Conservation (phyloP, 2,329 filamentous ascomycete genomes). For the Colletotrichum higginsianum region DNA sequence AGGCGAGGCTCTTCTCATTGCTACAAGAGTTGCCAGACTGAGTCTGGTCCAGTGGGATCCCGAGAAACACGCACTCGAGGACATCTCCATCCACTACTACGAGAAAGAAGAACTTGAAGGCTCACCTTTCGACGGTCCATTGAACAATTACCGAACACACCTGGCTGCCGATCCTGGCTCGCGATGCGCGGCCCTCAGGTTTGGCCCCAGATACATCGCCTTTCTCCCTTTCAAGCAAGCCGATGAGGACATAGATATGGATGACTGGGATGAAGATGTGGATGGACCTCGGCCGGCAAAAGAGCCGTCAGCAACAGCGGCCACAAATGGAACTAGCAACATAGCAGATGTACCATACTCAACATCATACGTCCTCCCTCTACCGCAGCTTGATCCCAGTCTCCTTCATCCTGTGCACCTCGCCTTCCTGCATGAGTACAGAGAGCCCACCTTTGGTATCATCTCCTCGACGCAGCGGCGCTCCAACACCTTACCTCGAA, state of each 20-base stretch:
- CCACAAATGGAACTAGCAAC: conserved; percentile 54
- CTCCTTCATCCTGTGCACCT: conserved; percentile 92
- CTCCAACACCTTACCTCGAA: conserved; percentile 85
- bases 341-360: conserved; percentile 79
- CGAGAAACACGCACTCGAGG: conserved; percentile 82
- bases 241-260: conserved; percentile 91
- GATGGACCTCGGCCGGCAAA: conserved; percentile 76
- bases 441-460: conserved; percentile 97
- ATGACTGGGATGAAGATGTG: conserved; percentile 88
- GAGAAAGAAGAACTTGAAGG: conserved; percentile 91
- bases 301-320: conserved; percentile 50
- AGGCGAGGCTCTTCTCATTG: conserved; percentile 86
- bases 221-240: conserved; percentile 92
- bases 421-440: conserved; percentile 95
- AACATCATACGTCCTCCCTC: conserved; percentile 91
- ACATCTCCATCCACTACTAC: conserved; percentile 97
- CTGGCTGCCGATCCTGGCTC: conserved; percentile 91
- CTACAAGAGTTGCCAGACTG: conserved; percentile 92
- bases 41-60: conserved; percentile 96
- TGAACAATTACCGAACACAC: conserved; percentile 84
- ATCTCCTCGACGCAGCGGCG: conserved; percentile 82
- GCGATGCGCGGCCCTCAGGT: conserved; percentile 94
- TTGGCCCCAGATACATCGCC: conserved; percentile 88
- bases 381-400: conserved; percentile 89
- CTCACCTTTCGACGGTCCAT: conserved; percentile 83